These are phyloP conservation scores for Fusarium brevicatenulatum DNA, from an alignment of 2,329 filamentous ascomycete genomes.

Conservation along the genomic window DNA sequence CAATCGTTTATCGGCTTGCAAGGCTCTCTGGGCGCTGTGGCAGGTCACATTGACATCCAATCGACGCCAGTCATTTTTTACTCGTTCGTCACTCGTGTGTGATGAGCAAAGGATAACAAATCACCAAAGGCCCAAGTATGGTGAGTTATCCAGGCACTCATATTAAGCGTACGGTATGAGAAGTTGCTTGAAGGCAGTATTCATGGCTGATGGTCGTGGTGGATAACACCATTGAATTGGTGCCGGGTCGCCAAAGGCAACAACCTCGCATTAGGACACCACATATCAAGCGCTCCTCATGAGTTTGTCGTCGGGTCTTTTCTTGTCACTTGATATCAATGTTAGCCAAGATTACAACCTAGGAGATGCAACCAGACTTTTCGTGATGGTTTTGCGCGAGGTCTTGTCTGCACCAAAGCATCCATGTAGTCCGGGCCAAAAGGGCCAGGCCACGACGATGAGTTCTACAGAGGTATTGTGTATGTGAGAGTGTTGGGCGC, in stretches of 20 bases:
- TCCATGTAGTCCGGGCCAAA: background rate
- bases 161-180: background rate
- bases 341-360: background rate
- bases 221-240: background rate
- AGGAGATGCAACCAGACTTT: background rate
- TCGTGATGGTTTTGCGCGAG: background rate
- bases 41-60: background rate
- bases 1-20: too few relatives aligned
- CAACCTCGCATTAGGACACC: background rate
- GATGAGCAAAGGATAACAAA: background rate
- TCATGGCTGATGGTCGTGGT: background rate
- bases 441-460: background rate
- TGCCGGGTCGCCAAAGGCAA: background rate
- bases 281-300: too few relatives aligned
- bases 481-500: background rate
- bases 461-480: too few relatives aligned
- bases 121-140: background rate
- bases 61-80: background rate
- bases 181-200: background rate
- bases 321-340: too few relatives aligned
- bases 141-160: too few relatives aligned
- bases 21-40: too few relatives aligned
- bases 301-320: background rate
- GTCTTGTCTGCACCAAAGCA: background rate
- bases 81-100: background rate